Percentiles rank a stretch among this genome's conserved stretches.
Conservation (phyloP, 2,329 filamentous ascomycete genomes). For the Paraphaeosphaeria minitans region DNA sequence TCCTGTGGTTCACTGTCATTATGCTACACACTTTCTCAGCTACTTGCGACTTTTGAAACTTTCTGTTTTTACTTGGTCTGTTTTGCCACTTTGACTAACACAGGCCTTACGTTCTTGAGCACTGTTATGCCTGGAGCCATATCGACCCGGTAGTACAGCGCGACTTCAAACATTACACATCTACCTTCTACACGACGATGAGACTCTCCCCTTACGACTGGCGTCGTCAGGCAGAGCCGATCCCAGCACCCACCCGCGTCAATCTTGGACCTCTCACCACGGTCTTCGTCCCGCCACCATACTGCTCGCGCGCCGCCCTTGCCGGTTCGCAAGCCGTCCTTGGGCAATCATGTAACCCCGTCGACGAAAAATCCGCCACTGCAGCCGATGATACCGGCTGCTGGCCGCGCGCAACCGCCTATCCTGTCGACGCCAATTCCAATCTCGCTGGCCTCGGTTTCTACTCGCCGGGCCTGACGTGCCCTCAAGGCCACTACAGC, state of each 20-base stretch:
- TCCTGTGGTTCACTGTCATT: not conserved
- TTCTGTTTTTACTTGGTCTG: not conserved
- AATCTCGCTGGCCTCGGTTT: conserved; percentile 21
- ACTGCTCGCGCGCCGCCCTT: conserved; percentile 20
- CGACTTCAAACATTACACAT: not conserved
- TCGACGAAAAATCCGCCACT: conserved; percentile 9
- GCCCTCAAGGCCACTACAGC: conserved; percentile 23
- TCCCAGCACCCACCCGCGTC: conserved; percentile 8
- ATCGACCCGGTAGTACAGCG: not conserved
- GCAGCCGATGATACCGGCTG: conserved; percentile 23
- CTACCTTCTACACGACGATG: conserved; percentile 2
- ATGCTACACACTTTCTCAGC: not conserved
- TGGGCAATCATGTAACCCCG: conserved; percentile 20
- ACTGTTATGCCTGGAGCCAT: conserved; percentile 4
- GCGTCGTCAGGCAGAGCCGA: conserved; percentile 8
- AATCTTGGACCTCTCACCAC: conserved; percentile 26
- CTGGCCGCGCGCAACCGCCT: conserved; percentile 23
- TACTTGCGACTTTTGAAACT: not conserved
- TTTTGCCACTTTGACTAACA: not conserved
- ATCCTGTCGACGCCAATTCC: conserved; percentile 1
- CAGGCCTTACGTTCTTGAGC: not conserved
- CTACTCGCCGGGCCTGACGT: conserved; percentile 28
- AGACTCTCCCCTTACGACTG: conserved; percentile 3
- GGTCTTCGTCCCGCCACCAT: conserved; percentile 21
- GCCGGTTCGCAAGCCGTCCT: conserved; percentile 17